Evolutionary conservation across 2,329 filamentous ascomycete genomes (phyloP).

Genomic region (Allantophomopsis lycopodina): DNA sequence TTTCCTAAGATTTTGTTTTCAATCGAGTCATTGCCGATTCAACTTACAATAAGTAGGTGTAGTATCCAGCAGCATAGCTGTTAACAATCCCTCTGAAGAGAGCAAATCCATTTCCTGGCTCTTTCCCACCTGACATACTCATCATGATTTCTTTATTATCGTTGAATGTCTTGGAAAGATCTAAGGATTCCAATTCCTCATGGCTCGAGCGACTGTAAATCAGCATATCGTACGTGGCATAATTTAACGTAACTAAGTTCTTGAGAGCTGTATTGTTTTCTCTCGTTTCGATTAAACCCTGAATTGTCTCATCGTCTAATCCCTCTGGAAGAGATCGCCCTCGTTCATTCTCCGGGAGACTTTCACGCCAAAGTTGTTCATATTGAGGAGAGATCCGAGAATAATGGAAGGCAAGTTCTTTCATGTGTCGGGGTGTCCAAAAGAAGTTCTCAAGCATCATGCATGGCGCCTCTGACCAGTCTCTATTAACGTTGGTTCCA

Average conservation of each 20-base stretch:
- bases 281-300: not conserved
- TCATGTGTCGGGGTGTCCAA: slow-evolving; percentile 11
- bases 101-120: not conserved
- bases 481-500: slow-evolving; percentile 17
- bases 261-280: not conserved
- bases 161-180: not conserved
- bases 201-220: not conserved
- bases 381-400: slow-evolving; percentile 28
- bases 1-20: no score
- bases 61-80: not conserved
- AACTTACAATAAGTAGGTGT: not conserved
- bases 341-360: not conserved
- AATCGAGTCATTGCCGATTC: no score
- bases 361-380: not conserved
- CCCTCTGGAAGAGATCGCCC: not conserved
- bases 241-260: not conserved
- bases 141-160: not conserved
- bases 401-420: slow-evolving; percentile 18
- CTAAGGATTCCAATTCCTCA: not conserved
- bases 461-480: slow-evolving; percentile 23
- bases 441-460: slow-evolving; percentile 26
- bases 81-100: not conserved
- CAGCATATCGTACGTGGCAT: not conserved
- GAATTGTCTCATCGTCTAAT: not conserved
- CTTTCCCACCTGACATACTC: not conserved